Conservation (phyloP, 164 flowering plant genomes). For the Chloranthus sessilifolius region DNA sequence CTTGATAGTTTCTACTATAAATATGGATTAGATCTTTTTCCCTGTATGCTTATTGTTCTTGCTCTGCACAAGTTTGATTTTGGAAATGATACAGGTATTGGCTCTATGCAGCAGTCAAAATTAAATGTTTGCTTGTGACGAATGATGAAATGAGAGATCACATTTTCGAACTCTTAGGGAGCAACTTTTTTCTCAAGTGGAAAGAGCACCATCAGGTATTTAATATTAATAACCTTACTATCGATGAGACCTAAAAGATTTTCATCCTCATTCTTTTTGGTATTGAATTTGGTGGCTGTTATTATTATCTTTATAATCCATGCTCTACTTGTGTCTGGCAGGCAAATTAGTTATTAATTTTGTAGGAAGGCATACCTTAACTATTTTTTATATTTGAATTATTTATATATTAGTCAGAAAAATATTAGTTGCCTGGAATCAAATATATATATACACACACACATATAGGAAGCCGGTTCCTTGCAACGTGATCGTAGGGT, state of each 20-base stretch:
- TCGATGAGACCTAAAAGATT: background rate
- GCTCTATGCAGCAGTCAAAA: conserved; percentile 91
- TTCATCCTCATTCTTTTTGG: background rate
- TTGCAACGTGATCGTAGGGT: too few species aligned
- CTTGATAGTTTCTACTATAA: too few species aligned
- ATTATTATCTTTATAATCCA: background rate
- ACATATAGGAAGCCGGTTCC: too few species aligned
- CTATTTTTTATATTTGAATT: too few species aligned
- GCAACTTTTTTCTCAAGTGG: conserved; percentile 75
- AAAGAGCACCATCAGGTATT: conserved; percentile 93
- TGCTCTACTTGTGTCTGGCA: background rate
- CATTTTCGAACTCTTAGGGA: conserved; percentile 81
- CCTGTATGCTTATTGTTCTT: too few species aligned
- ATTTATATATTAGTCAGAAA: too few species aligned
- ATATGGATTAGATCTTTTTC: too few species aligned
- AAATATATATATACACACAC: too few species aligned
- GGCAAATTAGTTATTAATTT: background rate
- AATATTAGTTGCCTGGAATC: too few species aligned
- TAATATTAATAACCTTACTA: conserved; percentile 2
- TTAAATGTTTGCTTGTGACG: conserved; percentile 82
- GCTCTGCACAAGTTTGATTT: too few species aligned
- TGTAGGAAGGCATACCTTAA: too few species aligned
- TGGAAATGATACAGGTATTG: conserved; percentile 79
- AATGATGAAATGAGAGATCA: conserved; percentile 99
- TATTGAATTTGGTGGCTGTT: conserved; percentile 2